A percentile compares a stretch with the other conserved stretches of the same genome.
phyloP scores from a whole-genome alignment of 2,329 filamentous ascomycete genomes.

The Alternaria viburni region DNA sequence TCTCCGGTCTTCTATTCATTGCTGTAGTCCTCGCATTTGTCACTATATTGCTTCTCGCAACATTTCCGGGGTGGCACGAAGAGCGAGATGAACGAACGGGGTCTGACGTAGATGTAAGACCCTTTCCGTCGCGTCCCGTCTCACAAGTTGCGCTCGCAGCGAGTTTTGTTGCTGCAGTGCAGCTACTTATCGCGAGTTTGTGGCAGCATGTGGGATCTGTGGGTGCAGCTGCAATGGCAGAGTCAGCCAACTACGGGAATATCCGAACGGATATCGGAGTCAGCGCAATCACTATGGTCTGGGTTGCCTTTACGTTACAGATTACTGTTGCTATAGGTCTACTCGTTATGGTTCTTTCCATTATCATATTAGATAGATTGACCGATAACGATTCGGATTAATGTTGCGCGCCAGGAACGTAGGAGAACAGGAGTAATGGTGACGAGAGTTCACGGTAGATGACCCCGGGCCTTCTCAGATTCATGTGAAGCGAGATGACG shows the following conservation, averaged over 20 bases:
- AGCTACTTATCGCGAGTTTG: background rate
- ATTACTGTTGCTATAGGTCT: background rate
- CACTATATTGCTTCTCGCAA: background rate
- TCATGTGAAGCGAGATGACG: background rate
- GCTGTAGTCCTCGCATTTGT: background rate
- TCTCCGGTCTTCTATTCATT: background rate
- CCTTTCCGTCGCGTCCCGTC: background rate
- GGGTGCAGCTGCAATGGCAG: constrained; percentile 85
- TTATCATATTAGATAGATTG: background rate
- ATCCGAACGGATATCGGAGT: constrained; percentile 84
- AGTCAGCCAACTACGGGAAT: constrained; percentile 84
- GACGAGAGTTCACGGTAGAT: background rate
- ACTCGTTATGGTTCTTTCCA: background rate
- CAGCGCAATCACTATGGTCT: constrained; percentile 59
- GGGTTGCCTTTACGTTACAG: background rate
- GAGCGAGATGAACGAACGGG: background rate
- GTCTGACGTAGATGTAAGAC: background rate
- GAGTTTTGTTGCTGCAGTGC: background rate
- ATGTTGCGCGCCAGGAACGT: background rate
- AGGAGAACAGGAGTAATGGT: background rate
- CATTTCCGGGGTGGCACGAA: background rate
- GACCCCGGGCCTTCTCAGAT: background rate
- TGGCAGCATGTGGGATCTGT: constrained; percentile 78
- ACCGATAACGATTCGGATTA: background rate
- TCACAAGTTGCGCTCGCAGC: background rate